phyloP scores from a whole-genome alignment of 2,329 filamentous ascomycete species.

The Stagonosporopsis vannaccii region DNA sequence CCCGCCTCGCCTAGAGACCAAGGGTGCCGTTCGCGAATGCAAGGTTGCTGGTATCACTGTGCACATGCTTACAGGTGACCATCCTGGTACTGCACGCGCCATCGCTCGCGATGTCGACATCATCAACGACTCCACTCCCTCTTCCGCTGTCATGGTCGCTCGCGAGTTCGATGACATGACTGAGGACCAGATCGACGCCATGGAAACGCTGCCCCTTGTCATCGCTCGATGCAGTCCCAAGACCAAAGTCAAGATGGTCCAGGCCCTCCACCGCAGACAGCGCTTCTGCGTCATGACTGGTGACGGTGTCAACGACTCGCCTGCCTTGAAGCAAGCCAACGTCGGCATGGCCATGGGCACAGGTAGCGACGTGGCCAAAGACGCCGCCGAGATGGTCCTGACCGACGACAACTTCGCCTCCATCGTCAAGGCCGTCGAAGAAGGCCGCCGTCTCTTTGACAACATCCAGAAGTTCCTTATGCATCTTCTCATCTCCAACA shows the following conservation, averaged over 20 bases:
- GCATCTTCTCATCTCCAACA: slow-evolving; percentile 58
- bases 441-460: slow-evolving; percentile 51
- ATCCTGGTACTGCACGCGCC: slow-evolving; percentile 55
- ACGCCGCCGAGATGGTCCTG: slow-evolving; percentile 52
- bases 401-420: slow-evolving; percentile 54
- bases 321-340: slow-evolving; percentile 51
- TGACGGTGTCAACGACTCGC: slow-evolving; percentile 53
- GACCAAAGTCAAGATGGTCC: slow-evolving; percentile 58
- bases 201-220: slow-evolving; percentile 54
- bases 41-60: slow-evolving; percentile 58
- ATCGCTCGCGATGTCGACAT: slow-evolving; percentile 59
- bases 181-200: slow-evolving; percentile 52
- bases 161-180: slow-evolving; percentile 54
- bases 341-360: slow-evolving; percentile 54
- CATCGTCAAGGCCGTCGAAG: slow-evolving; percentile 52
- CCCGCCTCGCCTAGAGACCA: slow-evolving; percentile 82
- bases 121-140: slow-evolving; percentile 35
- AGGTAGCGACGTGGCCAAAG: slow-evolving; percentile 51
- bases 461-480: slow-evolving; percentile 57
- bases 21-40: slow-evolving; percentile 57
- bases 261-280: slow-evolving; percentile 49
- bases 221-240: slow-evolving; percentile 56
- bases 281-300: slow-evolving; percentile 55
- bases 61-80: slow-evolving; percentile 59
- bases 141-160: slow-evolving; percentile 52